Conservation (phyloP, 306 rosid genomes). For the Carpinus fangiana region DNA sequence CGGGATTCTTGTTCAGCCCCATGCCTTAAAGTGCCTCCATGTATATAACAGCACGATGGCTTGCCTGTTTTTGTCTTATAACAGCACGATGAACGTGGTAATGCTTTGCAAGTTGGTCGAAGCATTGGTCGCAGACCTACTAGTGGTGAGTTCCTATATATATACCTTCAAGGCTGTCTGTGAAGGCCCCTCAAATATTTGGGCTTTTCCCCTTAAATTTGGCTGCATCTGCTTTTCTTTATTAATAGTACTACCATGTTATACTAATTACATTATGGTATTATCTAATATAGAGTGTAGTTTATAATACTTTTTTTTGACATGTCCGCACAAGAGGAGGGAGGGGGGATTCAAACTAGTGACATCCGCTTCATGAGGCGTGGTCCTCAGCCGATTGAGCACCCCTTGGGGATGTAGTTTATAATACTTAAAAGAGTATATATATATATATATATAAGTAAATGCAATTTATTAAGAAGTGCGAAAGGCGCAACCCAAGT, state of each 20-base stretch:
- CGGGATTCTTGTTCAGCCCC: constrained; percentile 56
- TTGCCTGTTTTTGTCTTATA: constrained; percentile 74
- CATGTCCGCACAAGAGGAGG: too few species aligned
- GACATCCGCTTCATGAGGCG: too few species aligned
- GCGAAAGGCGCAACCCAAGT: too few species aligned
- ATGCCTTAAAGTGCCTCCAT: constrained; percentile 50
- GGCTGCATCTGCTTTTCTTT: background rate
- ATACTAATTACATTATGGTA: background rate
- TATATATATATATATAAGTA: background rate
- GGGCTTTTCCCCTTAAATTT: background rate
- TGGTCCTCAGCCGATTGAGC: too few species aligned
- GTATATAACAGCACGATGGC: constrained; percentile 66
- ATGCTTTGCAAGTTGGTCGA: constrained; percentile 55
- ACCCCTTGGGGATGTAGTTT: too few species aligned
- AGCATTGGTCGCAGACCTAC: constrained; percentile 45
- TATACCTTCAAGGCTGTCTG: constrained; percentile 1
- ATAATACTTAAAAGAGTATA: background rate
- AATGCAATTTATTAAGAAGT: too few species aligned
- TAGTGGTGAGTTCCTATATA: constrained; percentile 54
- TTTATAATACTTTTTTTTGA: background rate
- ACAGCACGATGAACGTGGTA: constrained; percentile 67
- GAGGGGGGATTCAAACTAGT: too few species aligned
- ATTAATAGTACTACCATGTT: background rate
- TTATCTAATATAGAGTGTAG: background rate
- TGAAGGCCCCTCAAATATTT: background rate